Base-by-base conservation (phyloP, 1,139 yeast species). In the Taphrina sp. region DNA sequence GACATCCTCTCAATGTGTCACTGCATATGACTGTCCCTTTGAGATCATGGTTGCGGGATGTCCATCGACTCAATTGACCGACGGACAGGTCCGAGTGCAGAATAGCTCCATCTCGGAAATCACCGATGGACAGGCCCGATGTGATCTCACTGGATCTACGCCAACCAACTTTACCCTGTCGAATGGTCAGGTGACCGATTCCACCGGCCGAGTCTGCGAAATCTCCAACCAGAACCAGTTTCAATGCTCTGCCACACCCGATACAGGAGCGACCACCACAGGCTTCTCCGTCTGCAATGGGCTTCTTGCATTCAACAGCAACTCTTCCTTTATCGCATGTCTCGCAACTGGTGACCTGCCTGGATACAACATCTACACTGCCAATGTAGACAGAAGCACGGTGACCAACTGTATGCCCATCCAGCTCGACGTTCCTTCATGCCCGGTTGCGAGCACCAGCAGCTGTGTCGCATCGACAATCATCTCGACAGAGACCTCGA, bases 401-500 rank as follows among this genome's bases (percentile, higher is more conserved):
- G 52, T 45, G 10, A 45, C 52, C 8, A 22, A 34, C 35, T 45
- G 52, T 26, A 45, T 24, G 16, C 17, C 41, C 2, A 42, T 45
- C 1, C 34, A 45, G 23, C 52, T 45, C 24, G 14, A 7, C n/a
- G 52, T 45, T 1, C 52, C 52, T 1, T 24, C 41, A 3, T 45
- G 52, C 17, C 22, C 52, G 3, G 23, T 28, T 7, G 12, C 49
- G 1, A 20, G 33, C 14, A 35, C 52, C 16, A 14, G 35, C 23
- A n/a, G 23, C 28, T 45, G 52, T 45, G 35, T 36, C 16, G 33
- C 52, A n/a, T 35, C 52, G n/a, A 45, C 52, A 20, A 28, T 36
- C 34, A 35, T 23, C 5, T 12, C 45, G 17, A 41, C 45, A 7
- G 45, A 26, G 2, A 34, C 28, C 66, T 79, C 84, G 12, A 62